Base-by-base conservation (phyloP, 805 yeast genomes). In the Ogataea henricii region DNA sequence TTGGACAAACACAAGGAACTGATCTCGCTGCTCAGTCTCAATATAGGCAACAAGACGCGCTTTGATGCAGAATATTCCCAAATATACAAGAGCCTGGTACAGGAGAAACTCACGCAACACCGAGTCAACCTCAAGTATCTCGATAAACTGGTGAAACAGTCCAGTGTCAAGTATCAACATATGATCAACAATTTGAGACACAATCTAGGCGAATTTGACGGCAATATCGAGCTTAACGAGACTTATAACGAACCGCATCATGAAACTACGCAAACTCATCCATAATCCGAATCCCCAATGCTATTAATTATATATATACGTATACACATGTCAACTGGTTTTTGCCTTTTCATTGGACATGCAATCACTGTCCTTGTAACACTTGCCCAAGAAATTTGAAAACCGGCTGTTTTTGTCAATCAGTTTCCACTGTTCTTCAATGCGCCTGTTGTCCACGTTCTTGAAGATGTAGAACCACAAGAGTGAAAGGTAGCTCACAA, bases 1-100 rank as follows among this genome's bases (percentile, higher is more conserved):
- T 43, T 70, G 5, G 54, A 53, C 3, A 62, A 62, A 48, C 65
- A 68, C 40, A 51, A 62, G 38, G 62, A 60, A 4, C 39, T 69
- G 17, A 37, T 70, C 16, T 55, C 55, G 4, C 34, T 58, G 13
- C 39, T 62, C 3, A 53, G 43, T 17, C 43, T 44, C 12, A 56
- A 54, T 37, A 17, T 59, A 6, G 40, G 47, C 13, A 50, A 51
- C 18, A 58, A 57, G 37, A 27, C 46, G 12, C 41, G 48, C 4
- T 52, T 56, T 27, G 64, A 62, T 32, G n/a, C 35, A 3, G 53
- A 54, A n/a, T 57, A 56, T 25, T 45, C 55, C 4, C 18, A 27
- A 10, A 34, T 54, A 2, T 62, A 58, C 34, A 48, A 52, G 20
- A 43, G 45, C 6, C 32, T 50, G 21, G 51, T 49, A 6, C 29